These are phyloP conservation scores for Dothistroma pini DNA, from an alignment of 2,329 filamentous ascomycete genomes.

Conservation along the genomic window DNA sequence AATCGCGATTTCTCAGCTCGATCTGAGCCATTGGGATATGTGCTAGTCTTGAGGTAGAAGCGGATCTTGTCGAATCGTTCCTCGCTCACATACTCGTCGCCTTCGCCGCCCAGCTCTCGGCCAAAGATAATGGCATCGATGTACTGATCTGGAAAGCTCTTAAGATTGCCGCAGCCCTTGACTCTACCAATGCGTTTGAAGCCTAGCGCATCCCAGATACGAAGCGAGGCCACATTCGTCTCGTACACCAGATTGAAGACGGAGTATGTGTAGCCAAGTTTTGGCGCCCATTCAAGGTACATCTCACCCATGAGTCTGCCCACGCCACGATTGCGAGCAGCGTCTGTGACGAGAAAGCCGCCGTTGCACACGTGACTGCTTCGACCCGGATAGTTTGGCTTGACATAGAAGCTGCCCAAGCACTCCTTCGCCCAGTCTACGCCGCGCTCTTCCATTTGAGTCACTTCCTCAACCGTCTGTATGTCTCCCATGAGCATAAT, in stretches of 20 bases:
- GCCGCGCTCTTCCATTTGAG: conserved; percentile 43
- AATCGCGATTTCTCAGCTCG: conserved; percentile 93
- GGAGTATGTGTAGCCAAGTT: conserved; percentile 76
- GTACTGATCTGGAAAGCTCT: conserved; percentile 45
- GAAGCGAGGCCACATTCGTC: conserved; percentile 84
- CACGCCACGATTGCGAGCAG: conserved; percentile 47
- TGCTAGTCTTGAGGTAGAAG: conserved; percentile 91
- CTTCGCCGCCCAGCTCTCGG: conserved; percentile 56
- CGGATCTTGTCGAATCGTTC: conserved; percentile 99
- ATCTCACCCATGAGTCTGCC: conserved; percentile 51
- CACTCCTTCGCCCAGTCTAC: conserved; percentile 76
- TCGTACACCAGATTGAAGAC: conserved; percentile 95
- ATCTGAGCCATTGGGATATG: conserved; percentile 90
- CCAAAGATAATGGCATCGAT: conserved; percentile 58
- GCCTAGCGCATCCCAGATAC: conserved; percentile 86
- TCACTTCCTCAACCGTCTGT: conserved; percentile 54
- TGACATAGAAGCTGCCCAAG: conserved; percentile 88
- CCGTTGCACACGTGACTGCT: conserved; percentile 83
- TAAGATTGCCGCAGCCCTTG: conserved; percentile 49
- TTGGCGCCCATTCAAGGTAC: conserved; percentile 53
- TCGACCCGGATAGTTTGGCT: conserved; percentile 87
- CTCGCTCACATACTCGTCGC: conserved; percentile 82
- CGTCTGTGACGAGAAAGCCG: conserved; percentile 50
- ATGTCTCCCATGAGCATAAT: conserved; percentile 82
- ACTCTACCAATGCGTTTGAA: conserved; percentile 90